Conservation (phyloP, 805 yeast species). For the Candida takata region DNA sequence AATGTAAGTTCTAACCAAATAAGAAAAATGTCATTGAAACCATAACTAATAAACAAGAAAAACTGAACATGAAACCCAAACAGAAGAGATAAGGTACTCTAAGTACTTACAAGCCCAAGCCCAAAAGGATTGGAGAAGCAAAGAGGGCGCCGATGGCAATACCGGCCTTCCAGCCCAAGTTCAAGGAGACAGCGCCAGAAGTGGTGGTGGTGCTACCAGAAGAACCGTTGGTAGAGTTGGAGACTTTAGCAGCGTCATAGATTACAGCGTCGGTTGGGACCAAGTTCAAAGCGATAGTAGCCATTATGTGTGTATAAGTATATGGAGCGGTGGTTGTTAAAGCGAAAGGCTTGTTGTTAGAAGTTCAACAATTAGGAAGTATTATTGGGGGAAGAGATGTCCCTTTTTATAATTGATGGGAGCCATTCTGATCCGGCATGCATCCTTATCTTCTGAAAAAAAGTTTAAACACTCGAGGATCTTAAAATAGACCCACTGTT, state of each 20-base stretch:
- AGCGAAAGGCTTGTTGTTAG: too few relatives aligned
- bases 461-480: too few relatives aligned
- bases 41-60: too few relatives aligned
- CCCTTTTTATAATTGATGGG: background rate
- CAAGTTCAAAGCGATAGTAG: slow-evolving; percentile 20
- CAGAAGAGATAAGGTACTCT: too few relatives aligned
- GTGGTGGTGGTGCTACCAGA: slow-evolving; percentile 22
- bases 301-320: too few relatives aligned
- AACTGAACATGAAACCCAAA: background rate
- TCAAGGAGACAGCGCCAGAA: slow-evolving; percentile 26
- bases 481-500: too few relatives aligned
- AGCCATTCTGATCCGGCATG: too few relatives aligned
- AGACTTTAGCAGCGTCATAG: slow-evolving; percentile 19
- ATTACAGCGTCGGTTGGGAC: slow-evolving; percentile 25
- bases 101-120: background rate
- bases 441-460: too few relatives aligned
- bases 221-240: slow-evolving; percentile 10
- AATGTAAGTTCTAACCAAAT: too few relatives aligned
- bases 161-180: slow-evolving; percentile 35
- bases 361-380: too few relatives aligned
- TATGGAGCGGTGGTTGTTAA: too few relatives aligned
- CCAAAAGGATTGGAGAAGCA: slow-evolving; percentile 30
- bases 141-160: slow-evolving; percentile 31
- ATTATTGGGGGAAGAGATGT: background rate
- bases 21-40: background rate